Percentiles rank a stretch among this genome's conserved stretches.
These are phyloP conservation scores for Lindgomyces ingoldianus DNA, from an alignment of 495 filamentous ascomycete species.

Conservation along the genomic window DNA sequence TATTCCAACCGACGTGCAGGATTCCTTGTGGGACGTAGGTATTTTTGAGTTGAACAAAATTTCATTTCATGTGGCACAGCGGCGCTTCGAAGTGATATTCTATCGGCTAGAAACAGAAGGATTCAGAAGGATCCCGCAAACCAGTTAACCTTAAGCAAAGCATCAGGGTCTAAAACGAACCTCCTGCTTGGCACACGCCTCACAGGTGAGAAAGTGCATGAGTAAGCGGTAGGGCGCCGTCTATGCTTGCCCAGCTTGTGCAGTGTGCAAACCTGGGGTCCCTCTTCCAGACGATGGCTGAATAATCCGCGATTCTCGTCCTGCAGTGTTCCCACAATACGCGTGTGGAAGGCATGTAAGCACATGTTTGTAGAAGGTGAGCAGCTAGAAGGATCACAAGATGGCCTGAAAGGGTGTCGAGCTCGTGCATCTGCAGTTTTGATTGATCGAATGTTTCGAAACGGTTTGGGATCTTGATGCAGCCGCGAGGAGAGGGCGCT, in stretches of 20 bases:
- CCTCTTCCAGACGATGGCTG: background rate
- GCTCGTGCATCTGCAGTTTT: constrained; percentile 7
- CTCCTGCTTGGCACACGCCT: constrained; percentile 24
- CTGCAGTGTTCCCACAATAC: constrained; percentile 7
- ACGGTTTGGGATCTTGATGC: constrained; percentile 14
- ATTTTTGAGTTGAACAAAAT: constrained; percentile 16
- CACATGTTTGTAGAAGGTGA: constrained; percentile 5
- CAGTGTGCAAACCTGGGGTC: background rate
- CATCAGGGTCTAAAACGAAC: background rate
- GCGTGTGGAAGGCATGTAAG: constrained; percentile 3
- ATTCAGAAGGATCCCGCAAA: constrained; percentile 17
- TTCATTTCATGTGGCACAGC: constrained; percentile 14
- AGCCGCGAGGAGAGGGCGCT: background rate
- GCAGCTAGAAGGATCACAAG: background rate
- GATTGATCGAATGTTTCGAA: constrained; percentile 36
- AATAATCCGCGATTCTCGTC: background rate
- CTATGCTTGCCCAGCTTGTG: background rate
- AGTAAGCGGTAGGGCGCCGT: constrained; percentile 28
- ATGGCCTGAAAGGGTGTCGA: constrained; percentile 1
- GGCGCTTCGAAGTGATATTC: constrained; percentile 27
- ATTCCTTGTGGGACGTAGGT: background rate
- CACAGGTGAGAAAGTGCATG: constrained; percentile 4
- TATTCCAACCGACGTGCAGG: constrained; percentile 3
- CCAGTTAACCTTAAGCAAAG: constrained; percentile 25
- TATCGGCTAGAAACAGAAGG: constrained; percentile 12